These are phyloP conservation scores for Pythium rishiriense DNA, from an alignment of 352 stramenopile species.

Conservation along the genomic window DNA sequence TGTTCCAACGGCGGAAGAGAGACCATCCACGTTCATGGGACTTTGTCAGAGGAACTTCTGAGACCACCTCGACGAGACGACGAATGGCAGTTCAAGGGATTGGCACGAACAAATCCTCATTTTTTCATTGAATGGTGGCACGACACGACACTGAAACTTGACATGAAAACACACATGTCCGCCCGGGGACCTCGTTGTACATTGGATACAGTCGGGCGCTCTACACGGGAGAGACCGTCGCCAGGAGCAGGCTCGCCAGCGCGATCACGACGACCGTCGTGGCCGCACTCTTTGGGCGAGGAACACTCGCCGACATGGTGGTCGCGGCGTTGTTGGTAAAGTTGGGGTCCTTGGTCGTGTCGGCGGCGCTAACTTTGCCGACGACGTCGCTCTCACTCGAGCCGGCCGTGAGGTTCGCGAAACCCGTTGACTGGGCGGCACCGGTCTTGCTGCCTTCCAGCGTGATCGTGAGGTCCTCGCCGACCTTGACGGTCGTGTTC, in stretches of 20 bases:
- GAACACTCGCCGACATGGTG: background rate
- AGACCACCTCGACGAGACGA: no score
- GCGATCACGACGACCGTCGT: background rate
- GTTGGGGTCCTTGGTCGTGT: conserved; percentile 9
- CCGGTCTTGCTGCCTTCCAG: conserved; percentile 28
- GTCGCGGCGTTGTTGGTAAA: conserved; percentile 1
- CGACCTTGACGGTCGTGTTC: conserved; percentile 38
- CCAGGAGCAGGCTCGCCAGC: background rate
- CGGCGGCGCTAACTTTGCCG: conserved; percentile 26
- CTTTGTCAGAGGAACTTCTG: no score
- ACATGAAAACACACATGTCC: no score
- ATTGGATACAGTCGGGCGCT: no score
- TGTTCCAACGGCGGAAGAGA: no score
- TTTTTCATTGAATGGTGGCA: no score
- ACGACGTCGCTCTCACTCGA: conserved; percentile 23
- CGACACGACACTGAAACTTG: no score
- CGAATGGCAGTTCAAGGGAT: no score
- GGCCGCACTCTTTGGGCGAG: no score
- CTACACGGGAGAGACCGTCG: background rate
- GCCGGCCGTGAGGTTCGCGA: conserved; percentile 25
- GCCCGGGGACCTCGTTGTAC: no score
- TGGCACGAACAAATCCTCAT: no score
- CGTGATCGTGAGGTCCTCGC: conserved; percentile 44
- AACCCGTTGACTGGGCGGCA: conserved; percentile 18
- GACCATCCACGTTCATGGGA: no score